These are phyloP conservation scores for Astragalus glycyphyllos DNA, from an alignment of 306 rosid genomes.

Conservation along the genomic window DNA sequence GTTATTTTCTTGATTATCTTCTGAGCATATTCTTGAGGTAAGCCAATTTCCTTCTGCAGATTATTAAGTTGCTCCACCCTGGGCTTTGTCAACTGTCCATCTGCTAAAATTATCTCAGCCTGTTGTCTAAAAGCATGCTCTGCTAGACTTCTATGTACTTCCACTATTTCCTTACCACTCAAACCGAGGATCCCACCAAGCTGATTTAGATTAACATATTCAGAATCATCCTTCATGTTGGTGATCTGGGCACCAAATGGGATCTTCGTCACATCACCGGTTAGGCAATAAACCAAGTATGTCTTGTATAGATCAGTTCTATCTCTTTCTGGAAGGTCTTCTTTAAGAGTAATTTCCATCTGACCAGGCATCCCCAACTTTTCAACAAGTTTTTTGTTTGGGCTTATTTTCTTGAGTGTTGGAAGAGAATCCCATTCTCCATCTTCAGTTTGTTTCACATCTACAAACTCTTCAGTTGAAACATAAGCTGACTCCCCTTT, in stretches of 20 bases:
- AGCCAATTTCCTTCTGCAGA: slow-evolving; percentile 88
- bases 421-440: slow-evolving; percentile 90
- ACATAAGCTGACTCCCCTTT: slow-evolving; percentile 83
- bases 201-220: slow-evolving; percentile 75
- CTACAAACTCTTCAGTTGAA: slow-evolving; percentile 65
- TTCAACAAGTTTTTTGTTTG: slow-evolving; percentile 64
- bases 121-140: slow-evolving; percentile 96
- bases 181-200: slow-evolving; percentile 93
- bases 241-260: slow-evolving; percentile 83
- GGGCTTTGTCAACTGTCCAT: slow-evolving; percentile 90
- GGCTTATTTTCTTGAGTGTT: slow-evolving; percentile 72
- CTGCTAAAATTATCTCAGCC: slow-evolving; percentile 96
- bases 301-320: slow-evolving; percentile 93
- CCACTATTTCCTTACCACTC: slow-evolving; percentile 74
- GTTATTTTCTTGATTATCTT: slow-evolving; percentile 91
- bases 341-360: slow-evolving; percentile 90
- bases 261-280: slow-evolving; percentile 80
- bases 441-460: slow-evolving; percentile 45
- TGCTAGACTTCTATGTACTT: slow-evolving; percentile 83
- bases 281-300: slow-evolving; percentile 82
- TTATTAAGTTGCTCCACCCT: slow-evolving; percentile 80
- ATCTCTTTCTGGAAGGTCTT: slow-evolving; percentile 86
- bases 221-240: slow-evolving; percentile 87
- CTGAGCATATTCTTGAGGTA: slow-evolving; percentile 82
- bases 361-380: slow-evolving; percentile 89